A percentile compares a stretch with the other conserved stretches of the same genome.
Evolutionary conservation across 108 stramenopile species (phyloP).

Genomic region (Fistulifera solaris): DNA sequence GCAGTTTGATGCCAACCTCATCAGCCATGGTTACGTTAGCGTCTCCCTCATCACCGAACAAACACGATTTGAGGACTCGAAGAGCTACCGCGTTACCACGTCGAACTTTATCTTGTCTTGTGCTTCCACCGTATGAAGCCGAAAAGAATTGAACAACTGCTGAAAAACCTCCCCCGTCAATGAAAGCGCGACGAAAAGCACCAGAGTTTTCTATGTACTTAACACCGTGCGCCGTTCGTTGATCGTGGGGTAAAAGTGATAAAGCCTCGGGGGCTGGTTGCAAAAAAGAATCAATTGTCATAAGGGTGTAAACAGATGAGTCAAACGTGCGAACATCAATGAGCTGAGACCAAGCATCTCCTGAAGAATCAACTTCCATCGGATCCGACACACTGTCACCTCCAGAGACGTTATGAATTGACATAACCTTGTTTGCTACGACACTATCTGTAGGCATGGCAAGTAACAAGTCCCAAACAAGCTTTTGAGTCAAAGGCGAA

Average conservation of each 20-base stretch:
- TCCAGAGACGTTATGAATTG: conserved; percentile 20
- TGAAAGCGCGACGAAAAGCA: conserved; percentile 65
- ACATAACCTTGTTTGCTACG: conserved; percentile 42
- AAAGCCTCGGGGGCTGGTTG: conserved; percentile 78
- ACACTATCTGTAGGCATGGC: conserved; percentile 84
- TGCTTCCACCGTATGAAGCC: conserved; percentile 30
- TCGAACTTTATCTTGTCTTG: conserved; percentile 45
- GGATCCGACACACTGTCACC: conserved; percentile 27
- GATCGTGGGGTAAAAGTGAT: conserved; percentile 32
- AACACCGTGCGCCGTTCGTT: conserved; percentile 18
- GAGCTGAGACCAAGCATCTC: conserved; percentile 55
- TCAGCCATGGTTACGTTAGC: conserved; percentile 16
- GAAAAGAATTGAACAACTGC: conserved; percentile 76
- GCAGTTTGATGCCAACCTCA: conserved; percentile 38
- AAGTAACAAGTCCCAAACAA: conserved; percentile 89
- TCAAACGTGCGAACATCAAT: conserved; percentile 60
- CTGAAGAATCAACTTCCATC: conserved; percentile 53
- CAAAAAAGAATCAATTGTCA: conserved; percentile 86
- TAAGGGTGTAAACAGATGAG: conserved; percentile 85
- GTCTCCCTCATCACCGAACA: conserved; percentile 33
- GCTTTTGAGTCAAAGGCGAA: conserved; percentile 36
- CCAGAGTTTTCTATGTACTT: conserved; percentile 28
- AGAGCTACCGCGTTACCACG: conserved; percentile 81
- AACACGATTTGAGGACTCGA: conserved; percentile 74
- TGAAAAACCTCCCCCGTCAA: conserved; percentile 86